Evolutionary conservation across 2,329 filamentous ascomycete species (phyloP).

Genomic region (Fusarium fujikuroi): DNA sequence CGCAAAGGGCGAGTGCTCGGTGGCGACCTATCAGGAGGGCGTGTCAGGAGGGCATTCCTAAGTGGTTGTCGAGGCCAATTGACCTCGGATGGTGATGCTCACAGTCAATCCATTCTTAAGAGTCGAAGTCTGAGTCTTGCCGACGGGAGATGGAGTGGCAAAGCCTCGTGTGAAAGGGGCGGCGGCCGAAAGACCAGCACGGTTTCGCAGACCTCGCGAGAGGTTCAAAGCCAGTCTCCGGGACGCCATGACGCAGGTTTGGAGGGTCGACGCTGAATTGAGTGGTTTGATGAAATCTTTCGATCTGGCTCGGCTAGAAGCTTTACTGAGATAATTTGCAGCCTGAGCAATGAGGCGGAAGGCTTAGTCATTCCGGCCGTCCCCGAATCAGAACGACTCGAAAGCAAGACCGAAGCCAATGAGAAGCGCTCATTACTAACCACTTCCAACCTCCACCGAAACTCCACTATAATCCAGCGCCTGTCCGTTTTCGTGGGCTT

Average conservation of each 20-base stretch:
- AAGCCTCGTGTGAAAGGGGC: constrained; percentile 85
- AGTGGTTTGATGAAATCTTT: constrained; percentile 67
- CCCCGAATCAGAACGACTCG: constrained; percentile 51
- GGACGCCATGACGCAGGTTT: constrained; percentile 83
- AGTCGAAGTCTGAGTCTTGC: constrained; percentile 95
- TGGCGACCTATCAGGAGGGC: constrained; percentile 77
- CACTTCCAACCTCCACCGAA: constrained; percentile 11
- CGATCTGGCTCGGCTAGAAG: constrained; percentile 57
- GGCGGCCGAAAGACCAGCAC: constrained; percentile 83
- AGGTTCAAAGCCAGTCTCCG: constrained; percentile 97
- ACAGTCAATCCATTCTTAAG: constrained; percentile 98
- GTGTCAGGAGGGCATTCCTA: constrained; percentile 42
- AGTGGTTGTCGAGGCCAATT: constrained; percentile 51
- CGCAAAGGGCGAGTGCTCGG: constrained; percentile 97
- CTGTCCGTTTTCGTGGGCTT: constrained; percentile 34
- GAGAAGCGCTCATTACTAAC: constrained; percentile 49
- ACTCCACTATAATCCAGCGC: constrained; percentile 25
- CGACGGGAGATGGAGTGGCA: constrained; percentile 82
- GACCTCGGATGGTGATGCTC: constrained; percentile 51
- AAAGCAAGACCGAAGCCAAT: constrained; percentile 48
- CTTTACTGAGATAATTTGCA: constrained; percentile 58
- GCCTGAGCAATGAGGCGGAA: constrained; percentile 55
- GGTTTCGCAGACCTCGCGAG: constrained; percentile 87
- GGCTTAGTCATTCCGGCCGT: constrained; percentile 55
- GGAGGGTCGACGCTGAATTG: constrained; percentile 61